Evolutionary conservation across 2,329 filamentous ascomycete species (phyloP), one percentile per base, ranked within the genome.

Genomic region (Xylariaceae sp.): DNA sequence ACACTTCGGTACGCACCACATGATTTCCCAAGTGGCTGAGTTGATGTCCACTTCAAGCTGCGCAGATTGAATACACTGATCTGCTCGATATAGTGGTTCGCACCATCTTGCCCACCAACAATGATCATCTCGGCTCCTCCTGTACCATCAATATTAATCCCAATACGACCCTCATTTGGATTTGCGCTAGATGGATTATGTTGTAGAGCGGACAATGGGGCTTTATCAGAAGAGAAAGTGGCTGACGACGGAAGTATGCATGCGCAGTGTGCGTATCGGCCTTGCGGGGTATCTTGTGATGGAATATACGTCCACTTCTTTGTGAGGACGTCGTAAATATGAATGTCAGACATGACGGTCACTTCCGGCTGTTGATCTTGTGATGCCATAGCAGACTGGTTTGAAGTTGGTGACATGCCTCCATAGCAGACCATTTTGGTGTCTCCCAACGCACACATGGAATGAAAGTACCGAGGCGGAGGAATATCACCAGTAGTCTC

Each of bases 31-130:
- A 97, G 75, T 1, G 84, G 76, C 53, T 88, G 88, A 2, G 90
- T 96, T 16, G 87, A 88, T 2, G 89, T 95, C 93, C 93, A 98
- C 68, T 93, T 95, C 48, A 97, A 71, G 64, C 89, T 96, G 39
- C 93, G 82, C 21, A 98, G 74, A 60, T 98, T 98, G 74, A 98
- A 98, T 3, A 98, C 89, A 63, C 90, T 97, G 53, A 98, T 94
- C 67, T 98, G 90, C 67, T 98, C 92, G 55, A 98, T 98, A 63
- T 98, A 98, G 65, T 95, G 91, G 65, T 98, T 98, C n/a, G 86
- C 85, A 43, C 88, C 93, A 62, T 98, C 93, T 66, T 98, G 93
- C 0, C 93, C 93, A 49, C 93, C 93, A 6, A 97, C 91, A 12
- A 98, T 85, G 5, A 98, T 80, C 92, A 98, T 96, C 65, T 98